Conservation (phyloP, 2,329 filamentous ascomycete species). For the Cladobotryum protrusum region DNA sequence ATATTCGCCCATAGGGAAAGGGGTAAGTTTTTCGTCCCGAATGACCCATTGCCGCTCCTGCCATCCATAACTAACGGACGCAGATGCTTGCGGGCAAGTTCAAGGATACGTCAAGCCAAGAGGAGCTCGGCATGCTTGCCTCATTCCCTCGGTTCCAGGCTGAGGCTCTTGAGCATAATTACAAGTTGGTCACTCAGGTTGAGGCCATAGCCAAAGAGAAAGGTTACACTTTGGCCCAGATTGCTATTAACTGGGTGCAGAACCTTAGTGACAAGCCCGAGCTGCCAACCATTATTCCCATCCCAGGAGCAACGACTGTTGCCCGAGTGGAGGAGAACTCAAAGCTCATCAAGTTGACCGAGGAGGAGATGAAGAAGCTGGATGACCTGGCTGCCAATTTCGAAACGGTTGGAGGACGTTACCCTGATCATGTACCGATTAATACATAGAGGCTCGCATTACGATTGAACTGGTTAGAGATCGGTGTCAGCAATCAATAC, state of each 20-base stretch:
- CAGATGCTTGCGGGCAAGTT: slow-evolving; percentile 26
- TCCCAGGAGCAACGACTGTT: slow-evolving; percentile 55
- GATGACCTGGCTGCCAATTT: slow-evolving; percentile 43
- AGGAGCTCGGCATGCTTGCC: slow-evolving; percentile 16
- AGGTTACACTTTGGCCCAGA: slow-evolving; percentile 54
- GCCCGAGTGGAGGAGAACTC: slow-evolving; percentile 58
- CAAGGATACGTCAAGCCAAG: slow-evolving; percentile 19
- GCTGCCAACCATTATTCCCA: slow-evolving; percentile 55
- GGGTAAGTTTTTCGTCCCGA: slow-evolving; percentile 22
- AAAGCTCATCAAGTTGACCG: slow-evolving; percentile 40
- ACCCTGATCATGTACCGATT: slow-evolving; percentile 31
- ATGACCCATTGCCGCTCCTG: neutral
- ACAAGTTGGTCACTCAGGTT: slow-evolving; percentile 54
- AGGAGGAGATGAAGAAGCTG: slow-evolving; percentile 45
- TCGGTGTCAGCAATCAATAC: neutral
- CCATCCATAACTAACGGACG: slow-evolving; percentile 13
- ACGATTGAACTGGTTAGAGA: neutral
- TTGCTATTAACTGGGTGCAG: slow-evolving; percentile 60
- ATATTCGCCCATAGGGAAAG: slow-evolving; percentile 40
- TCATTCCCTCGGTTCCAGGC: slow-evolving; percentile 54
- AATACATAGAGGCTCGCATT: slow-evolving; percentile 24
- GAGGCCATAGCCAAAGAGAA: slow-evolving; percentile 54
- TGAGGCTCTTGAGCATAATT: slow-evolving; percentile 57
- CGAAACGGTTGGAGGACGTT: slow-evolving; percentile 42
- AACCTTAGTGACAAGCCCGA: slow-evolving; percentile 44